phyloP scores from a whole-genome alignment of 139 green algal genomes.

The Coccomyxa sp. region DNA sequence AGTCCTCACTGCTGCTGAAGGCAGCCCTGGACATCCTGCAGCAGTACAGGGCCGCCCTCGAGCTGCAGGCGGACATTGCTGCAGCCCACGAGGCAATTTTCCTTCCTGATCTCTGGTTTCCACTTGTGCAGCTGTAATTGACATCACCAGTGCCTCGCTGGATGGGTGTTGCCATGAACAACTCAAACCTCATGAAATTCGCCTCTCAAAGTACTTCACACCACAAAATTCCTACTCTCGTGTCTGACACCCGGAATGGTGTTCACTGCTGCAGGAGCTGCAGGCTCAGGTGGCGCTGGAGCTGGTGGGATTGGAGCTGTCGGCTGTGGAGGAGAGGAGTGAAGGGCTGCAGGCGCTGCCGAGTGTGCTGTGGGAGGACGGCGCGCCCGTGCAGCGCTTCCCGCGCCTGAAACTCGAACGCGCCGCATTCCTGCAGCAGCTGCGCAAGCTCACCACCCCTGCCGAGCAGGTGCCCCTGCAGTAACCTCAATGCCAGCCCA shows the following conservation, averaged over 20 bases:
- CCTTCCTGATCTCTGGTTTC: background rate
- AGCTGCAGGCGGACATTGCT: slow-evolving; percentile 8
- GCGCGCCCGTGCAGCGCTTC: background rate
- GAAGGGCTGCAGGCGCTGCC: slow-evolving; percentile 6
- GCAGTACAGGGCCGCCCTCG: slow-evolving; percentile 5
- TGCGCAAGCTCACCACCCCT: slow-evolving; percentile 19
- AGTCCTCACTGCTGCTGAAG: slow-evolving; percentile 13
- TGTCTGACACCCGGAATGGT: too few relatives aligned
- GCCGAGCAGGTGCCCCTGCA: slow-evolving; percentile 25
- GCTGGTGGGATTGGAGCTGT: slow-evolving; percentile 14
- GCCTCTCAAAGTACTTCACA: too few relatives aligned
- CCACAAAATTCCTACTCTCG: too few relatives aligned
- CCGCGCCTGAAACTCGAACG: background rate
- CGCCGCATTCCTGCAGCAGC: slow-evolving; percentile 14
- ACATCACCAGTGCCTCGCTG: too few relatives aligned
- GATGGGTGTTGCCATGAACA: too few relatives aligned
- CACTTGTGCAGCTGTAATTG: too few relatives aligned
- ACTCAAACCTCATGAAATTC: too few relatives aligned
- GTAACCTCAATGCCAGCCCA: background rate
- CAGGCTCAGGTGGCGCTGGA: slow-evolving; percentile 27
- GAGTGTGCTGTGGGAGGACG: background rate
- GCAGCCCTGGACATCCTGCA: slow-evolving; percentile 18
- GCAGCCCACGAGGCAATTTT: background rate
- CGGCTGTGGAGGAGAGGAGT: background rate
- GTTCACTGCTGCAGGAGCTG: slow-evolving; percentile 15